Evolutionary conservation across 768 basidiomycete species (phyloP), one percentile per base, ranked within the genome.

Genomic region (Lactarius tabidus): DNA sequence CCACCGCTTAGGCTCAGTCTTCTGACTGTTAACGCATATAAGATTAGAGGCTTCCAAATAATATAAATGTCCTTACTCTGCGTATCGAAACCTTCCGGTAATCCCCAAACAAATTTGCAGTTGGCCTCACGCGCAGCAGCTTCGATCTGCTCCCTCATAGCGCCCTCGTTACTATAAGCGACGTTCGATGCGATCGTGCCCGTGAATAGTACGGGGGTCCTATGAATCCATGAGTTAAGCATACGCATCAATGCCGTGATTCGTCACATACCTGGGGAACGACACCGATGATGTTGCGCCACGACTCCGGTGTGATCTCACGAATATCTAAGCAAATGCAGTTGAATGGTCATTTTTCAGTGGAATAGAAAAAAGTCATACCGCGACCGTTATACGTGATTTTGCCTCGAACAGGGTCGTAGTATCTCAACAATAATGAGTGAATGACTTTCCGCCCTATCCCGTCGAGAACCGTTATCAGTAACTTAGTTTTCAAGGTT

Each of bases 161-260:
- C 91, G 23, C 82, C 77, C 10, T 84, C 81, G 57, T 88, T 83
- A 2, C 95, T 95, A 71, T 91, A 98, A 0, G 94, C 89, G 67
- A 96, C 98, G 71, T 98, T 98, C 2, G 91, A 90, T 2, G 93
- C 93, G 59, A 98, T 95, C 0, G 94, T 96, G 2, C 94, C 93
- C 2, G 90, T 89, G 75, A 97, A 97, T 33, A 97, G 75, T 2
- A 94, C 85, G 0, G 94, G n/a, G 93, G 67, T 96, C 94, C 78
- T 81, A 54, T 18, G 43, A 14, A 15, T 3, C 18, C 52, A 43
- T 63, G 20, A 56, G 35, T 6, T 14, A 28, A 35, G 28, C 4
- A 14, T 15, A 8, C 51, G 39, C 31, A 14, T 18, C 14, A 58
- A 8, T 35, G 43, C 18, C 1, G 6, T 60, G 15, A 15, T 7